Evolutionary conservation across 1,139 yeast species (phyloP).

Genomic region (Groenewaldozyma auringiensis): DNA sequence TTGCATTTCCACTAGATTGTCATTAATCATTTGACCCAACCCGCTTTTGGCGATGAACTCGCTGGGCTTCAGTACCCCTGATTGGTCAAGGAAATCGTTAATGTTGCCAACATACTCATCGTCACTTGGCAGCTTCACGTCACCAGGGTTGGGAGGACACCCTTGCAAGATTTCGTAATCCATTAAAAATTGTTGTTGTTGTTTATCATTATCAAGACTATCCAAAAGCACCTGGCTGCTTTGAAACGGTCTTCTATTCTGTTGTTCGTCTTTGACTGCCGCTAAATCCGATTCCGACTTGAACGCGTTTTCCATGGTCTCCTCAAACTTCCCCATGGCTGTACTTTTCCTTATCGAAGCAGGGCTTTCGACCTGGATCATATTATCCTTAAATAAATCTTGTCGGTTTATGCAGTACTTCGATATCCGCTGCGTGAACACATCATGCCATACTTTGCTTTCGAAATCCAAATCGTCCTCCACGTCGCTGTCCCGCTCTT

Average conservation of each 20-base stretch:
- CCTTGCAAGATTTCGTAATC: conserved; percentile 85
- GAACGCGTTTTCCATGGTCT: conserved; percentile 16
- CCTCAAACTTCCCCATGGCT: conserved; percentile 29
- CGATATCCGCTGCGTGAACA: conserved; percentile 74
- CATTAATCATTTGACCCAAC: conserved; percentile 50
- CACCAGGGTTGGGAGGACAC: conserved; percentile 34
- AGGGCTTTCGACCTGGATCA: conserved; percentile 55
- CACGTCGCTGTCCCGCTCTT: conserved; percentile 33
- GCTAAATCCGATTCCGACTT: conserved; percentile 5
- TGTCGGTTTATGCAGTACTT: conserved; percentile 65
- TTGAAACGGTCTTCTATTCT: conserved; percentile 12
- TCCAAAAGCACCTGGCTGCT: conserved; percentile 21
- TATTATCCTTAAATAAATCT: conserved; percentile 51
- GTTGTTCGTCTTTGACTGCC: conserved; percentile 9
- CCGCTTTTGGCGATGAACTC: conserved; percentile 44
- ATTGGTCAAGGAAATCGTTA: conserved; percentile 32
- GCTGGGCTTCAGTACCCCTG: conserved; percentile 20
- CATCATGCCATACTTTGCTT: conserved; percentile 69
- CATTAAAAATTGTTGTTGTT: conserved; percentile 59
- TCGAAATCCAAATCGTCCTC: conserved; percentile 59
- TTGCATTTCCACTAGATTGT: conserved; percentile 73
- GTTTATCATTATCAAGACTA: conserved; percentile 47
- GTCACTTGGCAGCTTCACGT: conserved; percentile 36
- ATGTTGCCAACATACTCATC: conserved; percentile 33
- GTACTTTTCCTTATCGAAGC: conserved; percentile 41